phyloP scores from a whole-genome alignment of 176 grass and related monocot genomes.

The Carex pumila region DNA sequence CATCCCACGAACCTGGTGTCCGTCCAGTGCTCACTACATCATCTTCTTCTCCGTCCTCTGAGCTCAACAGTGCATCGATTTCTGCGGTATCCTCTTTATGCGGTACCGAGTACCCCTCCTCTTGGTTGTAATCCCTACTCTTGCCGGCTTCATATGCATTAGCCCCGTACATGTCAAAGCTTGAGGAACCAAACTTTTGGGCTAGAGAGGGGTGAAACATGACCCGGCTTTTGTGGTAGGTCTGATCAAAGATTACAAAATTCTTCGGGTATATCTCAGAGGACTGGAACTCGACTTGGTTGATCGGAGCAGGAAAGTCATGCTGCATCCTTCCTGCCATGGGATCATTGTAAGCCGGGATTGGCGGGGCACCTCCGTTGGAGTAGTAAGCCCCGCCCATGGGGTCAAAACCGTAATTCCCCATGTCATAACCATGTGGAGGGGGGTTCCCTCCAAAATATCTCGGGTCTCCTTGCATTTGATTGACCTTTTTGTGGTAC shows the following conservation, averaged over 20 bases:
- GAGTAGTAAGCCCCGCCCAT: conserved; percentile 29
- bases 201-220: conserved; percentile 92
- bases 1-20: conserved; percentile 46
- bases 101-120: conserved; percentile 27
- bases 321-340: conserved; percentile 36
- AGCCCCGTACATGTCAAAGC: conserved; percentile 22
- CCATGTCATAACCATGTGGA: conserved; percentile 31
- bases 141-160: conserved; percentile 28
- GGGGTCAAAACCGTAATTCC: conserved; percentile 27
- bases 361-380: conserved; percentile 27
- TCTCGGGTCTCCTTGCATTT: conserved; percentile 56
- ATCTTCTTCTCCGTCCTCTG: conserved; percentile 76
- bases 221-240: conserved; percentile 60
- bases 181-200: conserved; percentile 49
- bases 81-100: conserved; percentile 81
- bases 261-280: conserved; percentile 86
- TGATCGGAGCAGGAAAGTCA: conserved; percentile 65
- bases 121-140: conserved; percentile 28
- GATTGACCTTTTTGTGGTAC: not conserved
- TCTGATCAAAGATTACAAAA: conserved; percentile 98
- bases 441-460: conserved; percentile 45
- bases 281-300: conserved; percentile 80
- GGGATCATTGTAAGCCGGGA: conserved; percentile 48
- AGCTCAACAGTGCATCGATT: conserved; percentile 88
- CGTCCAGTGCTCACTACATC: conserved; percentile 83